A percentile compares a stretch with the other conserved stretches of the same genome.
These are phyloP conservation scores for Pseudohalonectria lignicola DNA, from an alignment of 2,329 filamentous ascomycete species.

Conservation along the genomic window DNA sequence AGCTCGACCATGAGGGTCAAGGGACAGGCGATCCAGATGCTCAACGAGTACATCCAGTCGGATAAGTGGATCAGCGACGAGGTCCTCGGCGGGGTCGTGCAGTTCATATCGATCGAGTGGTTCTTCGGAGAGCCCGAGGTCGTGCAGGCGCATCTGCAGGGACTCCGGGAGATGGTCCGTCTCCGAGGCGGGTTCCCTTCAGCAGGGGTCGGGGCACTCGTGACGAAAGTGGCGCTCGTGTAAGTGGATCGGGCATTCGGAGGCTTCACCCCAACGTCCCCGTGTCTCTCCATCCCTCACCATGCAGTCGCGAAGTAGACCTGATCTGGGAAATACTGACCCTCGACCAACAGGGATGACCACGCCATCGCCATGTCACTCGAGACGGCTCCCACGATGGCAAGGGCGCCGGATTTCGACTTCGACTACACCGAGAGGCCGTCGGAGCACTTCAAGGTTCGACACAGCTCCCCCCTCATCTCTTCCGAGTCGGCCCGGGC, in stretches of 20 bases:
- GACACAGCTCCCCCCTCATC: slow-evolving; percentile 34
- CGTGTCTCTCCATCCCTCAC: not conserved
- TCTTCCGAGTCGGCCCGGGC: slow-evolving; percentile 26
- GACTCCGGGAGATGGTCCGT: slow-evolving; percentile 35
- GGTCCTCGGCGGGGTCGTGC: slow-evolving; percentile 29
- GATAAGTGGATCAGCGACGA: slow-evolving; percentile 23
- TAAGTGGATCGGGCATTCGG: no score
- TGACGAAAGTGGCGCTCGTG: slow-evolving; percentile 37
- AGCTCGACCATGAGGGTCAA: slow-evolving; percentile 25
- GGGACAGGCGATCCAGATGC: slow-evolving; percentile 24
- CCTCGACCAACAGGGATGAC: slow-evolving; percentile 29
- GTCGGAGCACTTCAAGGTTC: slow-evolving; percentile 23
- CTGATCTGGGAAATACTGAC: no score
- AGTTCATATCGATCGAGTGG: slow-evolving; percentile 35
- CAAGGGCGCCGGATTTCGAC: slow-evolving; percentile 17
- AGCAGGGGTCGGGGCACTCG: slow-evolving; percentile 31
- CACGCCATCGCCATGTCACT: slow-evolving; percentile 31
- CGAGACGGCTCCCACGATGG: slow-evolving; percentile 27
- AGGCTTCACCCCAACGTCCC: not conserved
- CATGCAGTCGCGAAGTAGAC: not conserved
- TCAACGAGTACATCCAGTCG: slow-evolving; percentile 29
- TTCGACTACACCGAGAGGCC: slow-evolving; percentile 26
- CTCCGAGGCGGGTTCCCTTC: slow-evolving; percentile 33
- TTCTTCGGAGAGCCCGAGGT: slow-evolving; percentile 33
- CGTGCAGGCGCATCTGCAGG: slow-evolving; percentile 31